Evolutionary conservation across 495 filamentous ascomycete genomes (phyloP).

Genomic region (Neurospora discreta): DNA sequence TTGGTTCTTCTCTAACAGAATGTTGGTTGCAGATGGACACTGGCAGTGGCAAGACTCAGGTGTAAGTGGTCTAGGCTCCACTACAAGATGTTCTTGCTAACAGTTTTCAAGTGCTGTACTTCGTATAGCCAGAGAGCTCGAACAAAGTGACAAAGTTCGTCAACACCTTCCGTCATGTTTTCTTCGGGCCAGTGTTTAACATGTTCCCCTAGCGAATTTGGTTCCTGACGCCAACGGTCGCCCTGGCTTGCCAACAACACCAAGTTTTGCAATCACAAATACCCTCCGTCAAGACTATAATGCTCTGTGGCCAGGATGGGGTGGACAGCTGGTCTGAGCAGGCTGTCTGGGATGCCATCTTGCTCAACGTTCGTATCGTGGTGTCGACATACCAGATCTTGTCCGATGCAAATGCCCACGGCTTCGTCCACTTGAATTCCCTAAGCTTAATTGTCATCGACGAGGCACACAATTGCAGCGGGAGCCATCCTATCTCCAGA

Average conservation of each 20-base stretch:
- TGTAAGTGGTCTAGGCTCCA: conserved; percentile 44
- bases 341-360: conserved; percentile 58
- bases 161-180: not conserved
- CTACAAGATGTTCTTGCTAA: conserved; percentile 6
- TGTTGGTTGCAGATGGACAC: conserved; percentile 66
- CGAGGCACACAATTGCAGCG: conserved; percentile 69
- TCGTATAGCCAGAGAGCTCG: conserved; percentile 67
- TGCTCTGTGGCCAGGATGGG: conserved; percentile 57
- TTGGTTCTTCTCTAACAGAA: not conserved
- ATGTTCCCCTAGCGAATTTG: conserved; percentile 51
- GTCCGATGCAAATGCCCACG: conserved; percentile 68
- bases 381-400: conserved; percentile 71
- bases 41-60: conserved; percentile 82
- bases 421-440: conserved; percentile 57
- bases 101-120: conserved; percentile 52
- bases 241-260: conserved; percentile 63
- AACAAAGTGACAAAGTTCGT: conserved; percentile 50
- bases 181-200: conserved; percentile 12
- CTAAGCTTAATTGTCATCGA: conserved; percentile 75
- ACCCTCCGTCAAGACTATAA: conserved; percentile 47
- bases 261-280: conserved; percentile 51
- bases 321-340: conserved; percentile 68
- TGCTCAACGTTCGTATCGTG: conserved; percentile 58
- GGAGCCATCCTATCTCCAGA: conserved; percentile 53
- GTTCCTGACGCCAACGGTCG: conserved; percentile 76